Evolutionary conservation across 1,139 yeast species (phyloP).

Genomic region (Kodamaea suecica): DNA sequence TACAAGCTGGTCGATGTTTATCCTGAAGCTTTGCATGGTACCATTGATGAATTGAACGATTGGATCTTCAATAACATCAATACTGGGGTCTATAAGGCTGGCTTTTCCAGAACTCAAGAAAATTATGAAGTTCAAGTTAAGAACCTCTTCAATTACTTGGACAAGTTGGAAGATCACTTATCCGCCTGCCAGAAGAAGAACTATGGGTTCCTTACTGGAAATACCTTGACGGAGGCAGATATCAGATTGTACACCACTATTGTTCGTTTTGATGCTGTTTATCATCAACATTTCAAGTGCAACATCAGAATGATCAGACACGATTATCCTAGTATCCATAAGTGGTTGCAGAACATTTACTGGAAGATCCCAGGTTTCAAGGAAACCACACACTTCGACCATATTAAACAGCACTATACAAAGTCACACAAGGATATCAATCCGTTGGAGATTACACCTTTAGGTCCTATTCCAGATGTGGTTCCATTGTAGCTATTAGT

Average conservation of each 20-base stretch:
- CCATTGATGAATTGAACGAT: constrained; percentile 75
- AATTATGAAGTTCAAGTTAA: constrained; percentile 73
- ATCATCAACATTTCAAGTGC: constrained; percentile 93
- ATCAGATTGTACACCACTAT: constrained; percentile 78
- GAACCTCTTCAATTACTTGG: constrained; percentile 66
- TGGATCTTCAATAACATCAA: constrained; percentile 86
- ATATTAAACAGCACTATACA: constrained; percentile 87
- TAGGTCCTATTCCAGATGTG: constrained; percentile 77
- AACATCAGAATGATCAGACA: constrained; percentile 77
- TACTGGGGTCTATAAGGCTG: constrained; percentile 92
- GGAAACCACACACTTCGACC: constrained; percentile 81
- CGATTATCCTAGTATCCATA: constrained; percentile 74
- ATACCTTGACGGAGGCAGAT: constrained; percentile 83
- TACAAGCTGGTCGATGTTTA: constrained; percentile 56
- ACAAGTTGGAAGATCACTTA: constrained; percentile 68
- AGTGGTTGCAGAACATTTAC: constrained; percentile 79
- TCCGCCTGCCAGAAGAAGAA: constrained; percentile 38
- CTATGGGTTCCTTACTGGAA: constrained; percentile 56
- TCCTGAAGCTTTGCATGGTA: constrained; percentile 50
- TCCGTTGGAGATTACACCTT: constrained; percentile 79
- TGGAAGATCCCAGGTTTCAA: constrained; percentile 80
- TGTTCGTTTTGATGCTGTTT: constrained; percentile 84
- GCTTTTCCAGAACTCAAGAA: constrained; percentile 82
- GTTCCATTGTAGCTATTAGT: too few relatives aligned
- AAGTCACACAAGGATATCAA: constrained; percentile 76